A percentile compares a stretch with the other conserved stretches of the same genome.
Evolutionary conservation across 2,329 filamentous ascomycete genomes (phyloP).

Genomic region (Ophiostoma sp.): DNA sequence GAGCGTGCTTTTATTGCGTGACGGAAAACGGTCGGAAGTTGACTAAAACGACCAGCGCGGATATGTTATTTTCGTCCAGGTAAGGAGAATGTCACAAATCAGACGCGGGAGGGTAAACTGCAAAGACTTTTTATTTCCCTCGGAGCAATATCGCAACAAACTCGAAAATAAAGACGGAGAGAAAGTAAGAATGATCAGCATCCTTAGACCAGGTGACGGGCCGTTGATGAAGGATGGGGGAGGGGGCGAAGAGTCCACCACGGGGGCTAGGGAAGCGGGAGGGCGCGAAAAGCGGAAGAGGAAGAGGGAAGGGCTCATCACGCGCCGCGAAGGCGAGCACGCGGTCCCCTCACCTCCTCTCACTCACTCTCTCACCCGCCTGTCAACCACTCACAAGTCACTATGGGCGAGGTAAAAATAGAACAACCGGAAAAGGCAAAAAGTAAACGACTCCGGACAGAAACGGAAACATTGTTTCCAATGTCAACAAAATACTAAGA

Average conservation of each 20-base stretch:
- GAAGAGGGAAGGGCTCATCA: neutral
- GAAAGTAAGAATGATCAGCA: neutral
- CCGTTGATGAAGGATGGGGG: neutral
- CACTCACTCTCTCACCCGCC: neutral
- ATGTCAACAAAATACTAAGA: neutral
- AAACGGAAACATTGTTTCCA: too few relatives aligned
- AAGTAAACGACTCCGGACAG: neutral
- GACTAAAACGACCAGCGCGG: neutral
- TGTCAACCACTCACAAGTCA: neutral
- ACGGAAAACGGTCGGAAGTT: neutral
- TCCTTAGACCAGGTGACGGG: conserved; percentile 4
- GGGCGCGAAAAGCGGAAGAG: conserved; percentile 1
- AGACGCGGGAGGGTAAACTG: neutral
- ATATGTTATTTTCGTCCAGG: neutral
- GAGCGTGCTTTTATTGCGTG: neutral
- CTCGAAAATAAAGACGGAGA: neutral
- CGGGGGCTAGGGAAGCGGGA: conserved; percentile 16
- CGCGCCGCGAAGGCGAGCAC: neutral
- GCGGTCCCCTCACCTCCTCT: neutral
- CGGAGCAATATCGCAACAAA: neutral
- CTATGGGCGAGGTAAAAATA: neutral
- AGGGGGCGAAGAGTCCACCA: neutral
- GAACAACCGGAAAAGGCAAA: neutral
- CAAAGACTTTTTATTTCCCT: neutral
- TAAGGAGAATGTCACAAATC: neutral